Base-by-base conservation (phyloP, 164 flowering plant species). In the Chloranthus sessilifolius region DNA sequence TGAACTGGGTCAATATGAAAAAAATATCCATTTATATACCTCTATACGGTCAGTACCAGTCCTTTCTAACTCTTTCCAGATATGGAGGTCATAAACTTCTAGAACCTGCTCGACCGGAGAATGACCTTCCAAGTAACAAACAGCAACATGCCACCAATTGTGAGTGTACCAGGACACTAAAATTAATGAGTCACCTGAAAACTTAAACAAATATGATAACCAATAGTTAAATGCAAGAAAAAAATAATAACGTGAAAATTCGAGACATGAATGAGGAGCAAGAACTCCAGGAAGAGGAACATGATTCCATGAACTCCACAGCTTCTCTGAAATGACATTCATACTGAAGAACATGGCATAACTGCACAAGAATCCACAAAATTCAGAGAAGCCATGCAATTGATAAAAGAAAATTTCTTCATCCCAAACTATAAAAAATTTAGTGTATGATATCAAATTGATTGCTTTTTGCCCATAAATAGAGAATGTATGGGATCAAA, bases 101-200 rank as follows among this genome's bases (percentile, higher is more conserved):
- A 70, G 38, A 34, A 88, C 76, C 58, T 58, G 71, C 37, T n/a
- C 26, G 4, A 70, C 59, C 7, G 87, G 65, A 50, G 87, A 65
- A 63, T 75, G 52, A 33, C 87, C 91, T 72, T 88, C 96, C 67
- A 88, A 65, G 70, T 81, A 81, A 67, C 96, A 88, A 51, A 88
- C 73, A 33, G 95, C 86, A 55, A 88, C 85, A 71, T 88, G 96
- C 96, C 96, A 88, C 96, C 96, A 88, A 65, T 88, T 85, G 67
- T 88, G 96, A 23, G 96, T 83, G 31, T 64, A 62, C 80, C 96
- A 85, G 59, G 53, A 59, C 15, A 51, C 34, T n/a, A 36, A n/a
- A n/a, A n/a, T n/a, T n/a, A n/a, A n/a, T n/a, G n/a, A n/a, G n/a
- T n/a, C n/a, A n/a, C n/a, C n/a, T n/a, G n/a, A n/a, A n/a, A n/a